Evolutionary conservation across 2,329 filamentous ascomycete genomes (phyloP), one percentile per base, ranked within the genome.

Genomic region (Fusarium keratoplasticum): DNA sequence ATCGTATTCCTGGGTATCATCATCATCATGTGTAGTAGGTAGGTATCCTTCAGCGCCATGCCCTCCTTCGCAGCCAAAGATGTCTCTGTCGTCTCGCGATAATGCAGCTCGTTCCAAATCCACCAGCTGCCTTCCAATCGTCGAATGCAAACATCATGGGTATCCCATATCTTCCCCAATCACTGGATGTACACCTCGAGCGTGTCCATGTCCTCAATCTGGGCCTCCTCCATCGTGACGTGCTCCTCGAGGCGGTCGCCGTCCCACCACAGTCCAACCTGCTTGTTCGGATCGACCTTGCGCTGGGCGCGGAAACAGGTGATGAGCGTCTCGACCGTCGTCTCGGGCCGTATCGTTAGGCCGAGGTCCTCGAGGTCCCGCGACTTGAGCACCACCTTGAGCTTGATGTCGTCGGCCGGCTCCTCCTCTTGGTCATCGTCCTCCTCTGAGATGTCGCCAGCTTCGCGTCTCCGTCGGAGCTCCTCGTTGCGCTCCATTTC

Each of bases 121-220:
- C 72, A 63, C 27, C 52, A 20, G 27, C 20, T 22, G 20, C 33
- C 33, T 25, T 27, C 66, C 22, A 40, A 22, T 44, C 59, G 63
- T 38, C 50, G 27, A 31, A 65, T 35, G 16, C 18, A 29, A 50
- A 50, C 42, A 47, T 18, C 14, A 47, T 47, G 22, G 42, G 42
- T 25, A 44, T 44, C 38, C 38, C 27, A 27, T 27, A 27, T 27
- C 27, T 27, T 27, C 27, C 27, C 27, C 35, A 59, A 60, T 42
- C 74, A 90, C 74, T 87, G 89, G 63, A 95, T 82, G 73, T 92
- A 87, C 25, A 96, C 93, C 81, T 97, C 94, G 36, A 97, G 84
- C 31, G 88, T 87, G 80, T 96, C 94, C 84, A 91, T 87, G 77
- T 97, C 93, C 54, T 90, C 90, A 44, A 97, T 89, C 20, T 95